Evolutionary conservation across 257 asterid species (phyloP).

Genomic region (Handroanthus guayacan): DNA sequence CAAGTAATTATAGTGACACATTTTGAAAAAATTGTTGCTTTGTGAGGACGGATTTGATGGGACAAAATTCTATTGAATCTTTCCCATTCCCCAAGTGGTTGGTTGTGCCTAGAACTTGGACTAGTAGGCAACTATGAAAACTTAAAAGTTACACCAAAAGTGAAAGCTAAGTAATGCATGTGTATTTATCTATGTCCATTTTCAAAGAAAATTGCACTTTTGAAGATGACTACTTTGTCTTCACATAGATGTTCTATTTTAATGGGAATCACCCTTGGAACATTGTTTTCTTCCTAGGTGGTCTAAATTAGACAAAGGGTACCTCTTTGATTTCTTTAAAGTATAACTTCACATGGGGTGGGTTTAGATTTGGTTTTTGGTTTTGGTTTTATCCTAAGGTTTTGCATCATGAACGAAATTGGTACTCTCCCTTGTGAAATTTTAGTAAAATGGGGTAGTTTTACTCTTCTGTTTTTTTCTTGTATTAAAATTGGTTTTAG

Average conservation of each 20-base stretch:
- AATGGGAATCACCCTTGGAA: slow-evolving; percentile 31
- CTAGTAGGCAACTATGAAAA: slow-evolving; percentile 31
- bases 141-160: slow-evolving; percentile 17
- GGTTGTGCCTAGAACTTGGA: slow-evolving; percentile 31
- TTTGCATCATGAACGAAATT: slow-evolving; percentile 27
- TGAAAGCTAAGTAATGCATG: slow-evolving; percentile 28
- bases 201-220: slow-evolving; percentile 28
- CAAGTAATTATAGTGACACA: slow-evolving; percentile 32
- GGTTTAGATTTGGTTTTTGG: slow-evolving; percentile 26
- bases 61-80: slow-evolving; percentile 34
- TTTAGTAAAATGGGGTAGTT: slow-evolving; percentile 46
- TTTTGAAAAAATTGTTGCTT: slow-evolving; percentile 19
- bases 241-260: slow-evolving; percentile 41
- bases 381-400: slow-evolving; percentile 40
- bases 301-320: slow-evolving; percentile 31
- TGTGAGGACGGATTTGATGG: slow-evolving; percentile 37
- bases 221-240: slow-evolving; percentile 51
- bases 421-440: slow-evolving; percentile 31
- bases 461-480: slow-evolving; percentile 55
- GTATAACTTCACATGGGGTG: slow-evolving; percentile 56
- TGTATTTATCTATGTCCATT: slow-evolving; percentile 41
- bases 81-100: slow-evolving; percentile 27
- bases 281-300: slow-evolving; percentile 29
- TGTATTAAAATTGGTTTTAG: slow-evolving; percentile 61
- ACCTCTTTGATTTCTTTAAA: slow-evolving; percentile 34